Evolutionary conservation across 2,329 filamentous ascomycete species (phyloP).

Genomic region (Domatiomyces globalis): DNA sequence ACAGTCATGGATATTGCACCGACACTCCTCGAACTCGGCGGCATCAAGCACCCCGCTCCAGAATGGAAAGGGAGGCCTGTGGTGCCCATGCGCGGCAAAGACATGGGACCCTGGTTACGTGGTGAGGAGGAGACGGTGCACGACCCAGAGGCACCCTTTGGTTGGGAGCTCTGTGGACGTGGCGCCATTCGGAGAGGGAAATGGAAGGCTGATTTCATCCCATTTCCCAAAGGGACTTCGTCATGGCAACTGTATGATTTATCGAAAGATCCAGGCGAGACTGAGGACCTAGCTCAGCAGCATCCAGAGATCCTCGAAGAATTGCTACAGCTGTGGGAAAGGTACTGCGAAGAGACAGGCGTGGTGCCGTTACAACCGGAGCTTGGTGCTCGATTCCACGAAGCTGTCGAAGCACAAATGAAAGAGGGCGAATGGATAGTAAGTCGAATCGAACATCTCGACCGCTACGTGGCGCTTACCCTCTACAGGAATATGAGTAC

Average conservation of each 20-base stretch:
- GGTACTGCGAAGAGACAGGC: constrained; percentile 22
- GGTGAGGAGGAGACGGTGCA: constrained; percentile 31
- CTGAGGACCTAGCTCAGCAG: constrained; percentile 30
- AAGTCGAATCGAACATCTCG: background rate
- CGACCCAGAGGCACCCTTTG: constrained; percentile 38
- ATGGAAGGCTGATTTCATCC: constrained; percentile 46
- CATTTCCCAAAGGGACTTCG: constrained; percentile 40
- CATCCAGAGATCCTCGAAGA: constrained; percentile 33
- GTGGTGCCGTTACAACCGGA: constrained; percentile 40
- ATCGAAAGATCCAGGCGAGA: constrained; percentile 37
- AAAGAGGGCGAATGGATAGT: constrained; percentile 48
- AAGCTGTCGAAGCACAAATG: constrained; percentile 51
- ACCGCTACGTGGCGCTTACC: background rate
- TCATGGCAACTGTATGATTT: constrained; percentile 46
- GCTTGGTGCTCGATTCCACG: constrained; percentile 41
- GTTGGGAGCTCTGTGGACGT: constrained; percentile 43
- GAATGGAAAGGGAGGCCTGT: constrained; percentile 37
- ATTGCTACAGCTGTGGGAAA: constrained; percentile 41
- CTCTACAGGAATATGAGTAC: constrained; percentile 42
- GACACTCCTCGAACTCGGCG: constrained; percentile 30
- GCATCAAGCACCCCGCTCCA: constrained; percentile 38
- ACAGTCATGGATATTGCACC: constrained; percentile 41
- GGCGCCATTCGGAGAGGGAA: constrained; percentile 42
- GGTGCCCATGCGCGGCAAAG: constrained; percentile 38
- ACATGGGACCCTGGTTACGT: constrained; percentile 31